Conservation (phyloP, 345 rosid genomes). For the Hirschfeldia incana region DNA sequence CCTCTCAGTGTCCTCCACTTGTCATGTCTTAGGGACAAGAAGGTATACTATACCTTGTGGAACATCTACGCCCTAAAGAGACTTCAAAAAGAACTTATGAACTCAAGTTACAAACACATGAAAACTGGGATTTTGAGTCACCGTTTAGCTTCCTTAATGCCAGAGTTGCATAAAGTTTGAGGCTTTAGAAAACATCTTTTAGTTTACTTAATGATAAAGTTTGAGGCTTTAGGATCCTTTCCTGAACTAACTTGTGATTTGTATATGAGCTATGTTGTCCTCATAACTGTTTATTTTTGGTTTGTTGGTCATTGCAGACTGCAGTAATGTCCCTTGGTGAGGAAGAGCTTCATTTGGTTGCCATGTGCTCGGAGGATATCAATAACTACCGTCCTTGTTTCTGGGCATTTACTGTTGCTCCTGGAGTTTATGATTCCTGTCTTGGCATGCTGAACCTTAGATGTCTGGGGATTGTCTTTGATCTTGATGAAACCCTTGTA, state of each 20-base stretch:
- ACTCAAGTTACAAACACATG: neutral
- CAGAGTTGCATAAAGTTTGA: too few relatives aligned
- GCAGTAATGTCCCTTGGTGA: constrained; percentile 77
- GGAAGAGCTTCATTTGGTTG: constrained; percentile 95
- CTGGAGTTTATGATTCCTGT: constrained; percentile 78
- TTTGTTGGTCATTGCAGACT: constrained; percentile 55
- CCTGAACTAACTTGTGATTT: constrained; percentile 2
- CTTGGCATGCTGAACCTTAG: constrained; percentile 89
- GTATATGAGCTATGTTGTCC: neutral
- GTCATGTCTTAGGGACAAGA: constrained; percentile 82
- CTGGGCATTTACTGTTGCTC: constrained; percentile 79
- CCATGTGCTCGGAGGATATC: constrained; percentile 64
- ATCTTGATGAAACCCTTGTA: constrained; percentile 93
- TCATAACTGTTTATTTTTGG: constrained; percentile 3
- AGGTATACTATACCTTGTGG: constrained; percentile 59
- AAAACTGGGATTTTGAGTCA: neutral
- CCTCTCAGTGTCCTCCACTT: constrained; percentile 72
- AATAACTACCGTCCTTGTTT: constrained; percentile 67
- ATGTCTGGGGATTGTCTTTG: constrained; percentile 97
- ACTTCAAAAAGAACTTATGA: neutral
- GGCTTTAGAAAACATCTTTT: neutral
- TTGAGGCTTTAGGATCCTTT: constrained; percentile 1
- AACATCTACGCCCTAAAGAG: neutral
- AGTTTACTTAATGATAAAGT: constrained; percentile 5
- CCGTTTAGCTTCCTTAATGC: neutral